Conservation (phyloP, 345 rosid genomes). For the Populus simonii region DNA sequence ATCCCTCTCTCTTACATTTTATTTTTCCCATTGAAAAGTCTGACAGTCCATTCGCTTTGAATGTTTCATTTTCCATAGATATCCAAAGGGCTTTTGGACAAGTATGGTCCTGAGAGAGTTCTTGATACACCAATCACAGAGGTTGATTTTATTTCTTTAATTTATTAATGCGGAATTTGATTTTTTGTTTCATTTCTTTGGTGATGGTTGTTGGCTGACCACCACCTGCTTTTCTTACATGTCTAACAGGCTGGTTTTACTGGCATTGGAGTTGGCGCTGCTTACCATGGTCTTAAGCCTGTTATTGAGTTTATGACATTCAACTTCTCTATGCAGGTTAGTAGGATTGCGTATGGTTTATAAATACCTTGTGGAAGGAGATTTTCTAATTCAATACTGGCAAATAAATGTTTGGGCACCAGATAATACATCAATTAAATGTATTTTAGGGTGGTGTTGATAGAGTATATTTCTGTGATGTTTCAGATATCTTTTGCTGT, state of each 20-base stretch:
- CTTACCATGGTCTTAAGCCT: conserved; percentile 82
- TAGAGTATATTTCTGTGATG: not conserved
- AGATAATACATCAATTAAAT: not conserved
- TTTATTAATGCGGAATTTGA: not conserved
- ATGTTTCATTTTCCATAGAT: conserved; percentile 37
- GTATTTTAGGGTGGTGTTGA: not conserved
- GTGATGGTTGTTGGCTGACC: not conserved
- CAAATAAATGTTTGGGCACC: not conserved
- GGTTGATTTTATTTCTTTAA: conserved; percentile 34
- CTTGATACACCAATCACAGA: conserved; percentile 93
- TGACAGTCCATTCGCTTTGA: conserved; percentile 6
- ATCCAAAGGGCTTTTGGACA: conserved; percentile 74
- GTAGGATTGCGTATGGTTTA: not conserved
- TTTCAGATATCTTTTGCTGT: not conserved
- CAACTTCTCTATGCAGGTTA: conserved; percentile 93
- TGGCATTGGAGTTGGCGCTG: conserved; percentile 96
- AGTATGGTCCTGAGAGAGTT: conserved; percentile 92
- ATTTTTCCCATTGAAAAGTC: not conserved
- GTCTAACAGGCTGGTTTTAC: conserved; percentile 86
- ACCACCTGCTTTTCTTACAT: conserved; percentile 14
- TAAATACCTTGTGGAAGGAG: not conserved
- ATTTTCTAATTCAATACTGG: not conserved
- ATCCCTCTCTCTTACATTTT: not conserved
- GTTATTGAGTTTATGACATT: conserved; percentile 92
- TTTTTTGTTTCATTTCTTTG: not conserved